Evolutionary conservation across 2,329 filamentous ascomycete species (phyloP), one percentile per base, ranked within the genome.

Genomic region (Lachnellula occidentalis): DNA sequence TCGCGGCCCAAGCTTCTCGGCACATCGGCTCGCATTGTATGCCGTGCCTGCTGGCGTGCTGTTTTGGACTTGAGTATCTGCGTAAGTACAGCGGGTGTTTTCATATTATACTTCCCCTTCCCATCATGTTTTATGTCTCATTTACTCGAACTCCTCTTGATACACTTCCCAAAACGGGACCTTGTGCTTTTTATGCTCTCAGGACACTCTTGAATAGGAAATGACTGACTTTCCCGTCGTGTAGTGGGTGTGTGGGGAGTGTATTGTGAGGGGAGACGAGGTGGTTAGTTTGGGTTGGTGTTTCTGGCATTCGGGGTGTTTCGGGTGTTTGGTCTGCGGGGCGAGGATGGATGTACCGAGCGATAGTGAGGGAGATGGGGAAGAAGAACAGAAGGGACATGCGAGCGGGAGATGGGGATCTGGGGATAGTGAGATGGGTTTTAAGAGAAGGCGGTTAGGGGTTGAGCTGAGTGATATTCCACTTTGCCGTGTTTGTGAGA

Each of bases 281-380:
- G 78, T 77, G 58, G 76, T 82, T 41, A 81, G 78, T 59, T 71
- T 82, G n/a, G 79, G 79, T 0, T 82, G 76, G 79, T 81, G 78
- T 61, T 83, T 83, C 63, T 83, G 79, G 80, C 80, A 83, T 62
- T 71, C 72, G 39, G 71, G 67, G 1, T 83, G 78, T 64, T 83
- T 80, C 65, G 78, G 79, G 15, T 83, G 79, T 63, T 63, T 83
- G 57, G 67, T 82, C 39, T 82, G 72, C 54, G 77, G 78, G 17
- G 73, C 67, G 53, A 71, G 71, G 2, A 62, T 72, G 19, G 61
- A 58, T 2, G 56, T 76, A 51, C 57, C 42, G 41, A 54, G 58
- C 6, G 45, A 43, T 14, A 36, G 36, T 36, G 48, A n/a, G 14
- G 31, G 56, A 58, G 15, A 34, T 54, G 52, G 46, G 8, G 15